A percentile compares a stretch with the other conserved stretches of the same genome.
Evolutionary conservation across 768 basidiomycete species (phyloP).

Genomic region (Mycena albidolilacea): DNA sequence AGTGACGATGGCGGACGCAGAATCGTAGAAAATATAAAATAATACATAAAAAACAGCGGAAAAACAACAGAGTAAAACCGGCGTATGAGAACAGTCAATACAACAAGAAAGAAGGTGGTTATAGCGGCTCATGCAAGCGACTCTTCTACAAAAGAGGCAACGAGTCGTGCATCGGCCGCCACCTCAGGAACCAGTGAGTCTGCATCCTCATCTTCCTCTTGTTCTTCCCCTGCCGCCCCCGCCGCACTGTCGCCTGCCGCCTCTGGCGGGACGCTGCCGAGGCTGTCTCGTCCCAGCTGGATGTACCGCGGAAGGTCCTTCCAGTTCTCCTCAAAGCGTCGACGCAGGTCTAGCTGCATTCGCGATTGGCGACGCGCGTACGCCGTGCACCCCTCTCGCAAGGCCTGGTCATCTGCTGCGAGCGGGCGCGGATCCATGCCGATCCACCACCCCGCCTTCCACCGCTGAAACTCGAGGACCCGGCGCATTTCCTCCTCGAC

Average conservation of each 20-base stretch:
- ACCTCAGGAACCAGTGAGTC: neutral
- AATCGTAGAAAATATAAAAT: neutral
- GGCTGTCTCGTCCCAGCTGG: too few relatives aligned
- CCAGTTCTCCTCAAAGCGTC: conserved; percentile 1
- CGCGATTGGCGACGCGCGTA: conserved; percentile 3
- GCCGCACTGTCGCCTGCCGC: too few relatives aligned
- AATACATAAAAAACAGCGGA: neutral
- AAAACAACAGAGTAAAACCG: neutral
- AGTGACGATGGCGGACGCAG: neutral
- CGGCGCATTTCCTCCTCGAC: conserved; percentile 46
- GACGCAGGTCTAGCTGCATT: neutral
- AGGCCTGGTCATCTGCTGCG: neutral
- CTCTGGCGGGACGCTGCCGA: too few relatives aligned
- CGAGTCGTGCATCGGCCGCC: neutral
- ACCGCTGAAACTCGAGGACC: conserved; percentile 37
- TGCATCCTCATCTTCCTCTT: neutral
- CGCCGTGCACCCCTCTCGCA: conserved; percentile 1
- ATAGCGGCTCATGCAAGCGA: neutral
- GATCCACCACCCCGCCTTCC: conserved; percentile 32
- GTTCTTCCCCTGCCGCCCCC: too few relatives aligned
- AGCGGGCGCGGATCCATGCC: neutral
- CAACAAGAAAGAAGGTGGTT: neutral
- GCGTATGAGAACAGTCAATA: neutral
- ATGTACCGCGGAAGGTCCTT: neutral
- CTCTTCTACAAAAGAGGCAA: neutral